Evolutionary conservation across 1,284 basidiomycete species (phyloP).

Genomic region (Pyrrhoderma lamaoense): DNA sequence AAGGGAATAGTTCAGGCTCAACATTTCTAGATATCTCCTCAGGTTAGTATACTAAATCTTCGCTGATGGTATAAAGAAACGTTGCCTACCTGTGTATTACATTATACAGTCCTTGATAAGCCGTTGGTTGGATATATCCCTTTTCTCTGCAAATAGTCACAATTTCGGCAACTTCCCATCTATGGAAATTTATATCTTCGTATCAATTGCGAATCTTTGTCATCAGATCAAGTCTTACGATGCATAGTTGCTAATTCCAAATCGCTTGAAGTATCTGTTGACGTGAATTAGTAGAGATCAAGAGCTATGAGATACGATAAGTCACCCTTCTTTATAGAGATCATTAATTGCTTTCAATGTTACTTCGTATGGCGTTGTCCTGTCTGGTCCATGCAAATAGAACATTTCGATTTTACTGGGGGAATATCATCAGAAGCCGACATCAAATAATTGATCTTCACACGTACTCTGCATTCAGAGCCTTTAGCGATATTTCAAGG

Average conservation of each 20-base stretch:
- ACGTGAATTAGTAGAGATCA: neutral
- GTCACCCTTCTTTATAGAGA: constrained; percentile 38
- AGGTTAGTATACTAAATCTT: neutral
- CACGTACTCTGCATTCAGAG: constrained; percentile 38
- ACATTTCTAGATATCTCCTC: constrained; percentile 26
- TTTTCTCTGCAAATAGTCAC: constrained; percentile 45
- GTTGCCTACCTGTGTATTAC: constrained; percentile 33
- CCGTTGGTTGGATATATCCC: constrained; percentile 54
- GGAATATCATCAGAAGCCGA: no score
- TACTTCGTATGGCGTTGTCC: constrained; percentile 38
- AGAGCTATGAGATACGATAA: neutral
- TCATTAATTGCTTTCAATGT: constrained; percentile 43
- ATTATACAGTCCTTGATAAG: constrained; percentile 58
- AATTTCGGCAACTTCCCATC: constrained; percentile 60
- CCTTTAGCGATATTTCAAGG: constrained; percentile 37
- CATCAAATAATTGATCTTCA: no score
- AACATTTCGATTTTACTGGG: constrained; percentile 11
- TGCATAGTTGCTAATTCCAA: constrained; percentile 49
- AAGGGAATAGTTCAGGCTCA: constrained; percentile 57
- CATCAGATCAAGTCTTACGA: constrained; percentile 24
- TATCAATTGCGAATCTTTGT: neutral
- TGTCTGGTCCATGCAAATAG: constrained; percentile 50
- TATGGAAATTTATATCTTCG: constrained; percentile 10
- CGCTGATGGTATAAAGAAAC: neutral
- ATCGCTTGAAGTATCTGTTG: constrained; percentile 23